These are phyloP conservation scores for Dothistroma pini DNA, from an alignment of 2,329 filamentous ascomycete genomes.

Conservation along the genomic window DNA sequence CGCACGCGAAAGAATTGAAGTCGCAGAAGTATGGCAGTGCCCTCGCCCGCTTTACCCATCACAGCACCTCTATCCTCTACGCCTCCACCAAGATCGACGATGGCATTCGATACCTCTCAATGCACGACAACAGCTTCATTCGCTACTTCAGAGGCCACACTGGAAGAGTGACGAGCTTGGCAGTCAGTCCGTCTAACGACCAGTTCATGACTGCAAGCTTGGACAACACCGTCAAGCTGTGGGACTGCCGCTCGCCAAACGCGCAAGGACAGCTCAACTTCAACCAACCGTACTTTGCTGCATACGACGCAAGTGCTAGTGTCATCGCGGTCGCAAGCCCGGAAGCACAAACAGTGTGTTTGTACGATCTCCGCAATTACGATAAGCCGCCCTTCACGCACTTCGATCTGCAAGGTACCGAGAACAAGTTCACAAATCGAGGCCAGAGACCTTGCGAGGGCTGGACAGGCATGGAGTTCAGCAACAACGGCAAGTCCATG, in stretches of 20 bases:
- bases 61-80: constrained; percentile 86
- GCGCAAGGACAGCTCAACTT: constrained; percentile 78
- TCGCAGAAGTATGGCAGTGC: constrained; percentile 98
- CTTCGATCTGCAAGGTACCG: constrained; percentile 73
- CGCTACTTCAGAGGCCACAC: constrained; percentile 94
- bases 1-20: constrained; percentile 80
- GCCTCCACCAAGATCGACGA: constrained; percentile 94
- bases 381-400: constrained; percentile 84
- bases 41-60: constrained; percentile 90
- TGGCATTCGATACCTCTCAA: constrained; percentile 80
- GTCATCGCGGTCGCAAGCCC: constrained; percentile 89
- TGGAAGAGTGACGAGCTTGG: constrained; percentile 74
- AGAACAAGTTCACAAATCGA: constrained; percentile 49
- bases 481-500: constrained; percentile 87
- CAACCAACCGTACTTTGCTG: constrained; percentile 73
- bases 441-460: constrained; percentile 51
- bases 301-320: constrained; percentile 87
- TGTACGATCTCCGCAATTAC: constrained; percentile 93
- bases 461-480: constrained; percentile 93
- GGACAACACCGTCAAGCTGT: constrained; percentile 87
- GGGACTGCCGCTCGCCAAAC: constrained; percentile 79
- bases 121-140: constrained; percentile 93
- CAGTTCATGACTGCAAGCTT: constrained; percentile 88
- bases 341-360: constrained; percentile 70
- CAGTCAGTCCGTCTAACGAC: constrained; percentile 81